Base-by-base conservation (phyloP, 1,284 basidiomycete species). In the Moniliophthora roreri region DNA sequence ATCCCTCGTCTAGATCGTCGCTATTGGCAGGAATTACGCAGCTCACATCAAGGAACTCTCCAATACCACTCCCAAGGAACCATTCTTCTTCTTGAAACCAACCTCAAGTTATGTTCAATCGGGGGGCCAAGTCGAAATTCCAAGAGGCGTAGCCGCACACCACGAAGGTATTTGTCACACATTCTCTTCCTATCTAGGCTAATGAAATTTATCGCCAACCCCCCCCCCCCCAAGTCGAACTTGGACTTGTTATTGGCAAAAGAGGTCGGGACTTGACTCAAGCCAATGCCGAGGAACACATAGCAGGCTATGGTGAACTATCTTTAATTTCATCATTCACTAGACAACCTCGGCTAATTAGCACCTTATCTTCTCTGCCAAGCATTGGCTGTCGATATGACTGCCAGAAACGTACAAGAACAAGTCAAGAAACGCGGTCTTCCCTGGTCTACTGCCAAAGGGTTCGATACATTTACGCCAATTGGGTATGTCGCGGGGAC, bases 71-170 rank as follows among this genome's bases (percentile, higher is more conserved):
- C 95, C 96, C 1, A 93, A 88, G 65, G 95, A 98, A 68, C 96
- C 96, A 0, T 98, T 99, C 80, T 97, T 98, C 82, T 99, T 98
- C 79, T 76, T 98, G 38, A 99, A 99, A 74, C 96, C 96, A 4
- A 98, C 96, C 2, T 85, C 89, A 3, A 93, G 90, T 64, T 98
- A 95, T 68, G 65, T 98, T 23, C 68, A 78, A n/a, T 83, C 82
- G 5, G 88, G 89, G 0, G 88, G 87, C 1, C 81, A 82, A 34
- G 76, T 98, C 23, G 91, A 98, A 75, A 90, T 98, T 48, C 96
- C 96, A 2, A 73, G 70, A 39, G 95, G 95, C 20, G 80, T 96
- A 41, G 65, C 87, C 5, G 88, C 89, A 24, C 96, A 98, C 67
- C 89, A 97, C 66, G 96, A 98, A 82, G 92, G 94, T 92, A 76